Percentiles rank a stretch among this genome's conserved stretches.
phyloP scores from a whole-genome alignment of 2,329 filamentous ascomycete species.

The Pseudogymnoascus sp. region DNA sequence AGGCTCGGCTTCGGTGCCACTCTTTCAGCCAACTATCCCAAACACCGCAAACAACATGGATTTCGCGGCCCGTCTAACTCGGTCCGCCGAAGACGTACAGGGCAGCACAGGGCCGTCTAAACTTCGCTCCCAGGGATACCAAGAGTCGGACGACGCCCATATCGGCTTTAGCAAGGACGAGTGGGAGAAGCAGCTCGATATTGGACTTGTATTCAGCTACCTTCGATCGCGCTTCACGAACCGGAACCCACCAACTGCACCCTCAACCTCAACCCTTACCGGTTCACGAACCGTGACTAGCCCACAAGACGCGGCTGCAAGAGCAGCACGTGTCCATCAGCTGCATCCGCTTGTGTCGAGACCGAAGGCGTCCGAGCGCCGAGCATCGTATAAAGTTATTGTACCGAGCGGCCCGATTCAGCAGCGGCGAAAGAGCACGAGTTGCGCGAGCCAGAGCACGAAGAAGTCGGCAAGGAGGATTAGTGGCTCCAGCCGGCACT shows the following conservation, averaged over 20 bases:
- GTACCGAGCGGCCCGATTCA: constrained; percentile 41
- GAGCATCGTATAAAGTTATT: constrained; percentile 44
- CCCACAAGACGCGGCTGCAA: constrained; percentile 59
- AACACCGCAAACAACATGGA: not conserved
- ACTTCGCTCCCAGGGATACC: not conserved
- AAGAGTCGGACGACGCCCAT: constrained; percentile 9
- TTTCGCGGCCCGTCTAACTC: not conserved
- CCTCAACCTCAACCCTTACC: constrained; percentile 31
- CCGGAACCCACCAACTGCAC: constrained; percentile 31
- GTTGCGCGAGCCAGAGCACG: constrained; percentile 82
- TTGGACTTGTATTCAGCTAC: constrained; percentile 86
- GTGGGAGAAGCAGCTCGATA: constrained; percentile 88
- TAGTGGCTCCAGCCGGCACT: constrained; percentile 69
- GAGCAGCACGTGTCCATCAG: constrained; percentile 76
- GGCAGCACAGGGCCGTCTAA: not conserved
- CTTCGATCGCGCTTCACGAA: constrained; percentile 66
- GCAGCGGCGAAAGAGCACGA: constrained; percentile 42
- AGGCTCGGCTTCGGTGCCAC: constrained; percentile 11
- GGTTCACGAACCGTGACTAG: constrained; percentile 34
- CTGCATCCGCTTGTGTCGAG: constrained; percentile 76
- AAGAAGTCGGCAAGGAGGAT: constrained; percentile 60
- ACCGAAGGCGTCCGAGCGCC: constrained; percentile 38
- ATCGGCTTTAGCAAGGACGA: constrained; percentile 30
- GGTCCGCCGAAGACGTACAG: not conserved
- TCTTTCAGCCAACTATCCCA: constrained; percentile 22